A percentile compares a stretch with the other conserved stretches of the same genome.
These are phyloP conservation scores for Kwoniella sp. DNA, from an alignment of 768 basidiomycete species.

Conservation along the genomic window DNA sequence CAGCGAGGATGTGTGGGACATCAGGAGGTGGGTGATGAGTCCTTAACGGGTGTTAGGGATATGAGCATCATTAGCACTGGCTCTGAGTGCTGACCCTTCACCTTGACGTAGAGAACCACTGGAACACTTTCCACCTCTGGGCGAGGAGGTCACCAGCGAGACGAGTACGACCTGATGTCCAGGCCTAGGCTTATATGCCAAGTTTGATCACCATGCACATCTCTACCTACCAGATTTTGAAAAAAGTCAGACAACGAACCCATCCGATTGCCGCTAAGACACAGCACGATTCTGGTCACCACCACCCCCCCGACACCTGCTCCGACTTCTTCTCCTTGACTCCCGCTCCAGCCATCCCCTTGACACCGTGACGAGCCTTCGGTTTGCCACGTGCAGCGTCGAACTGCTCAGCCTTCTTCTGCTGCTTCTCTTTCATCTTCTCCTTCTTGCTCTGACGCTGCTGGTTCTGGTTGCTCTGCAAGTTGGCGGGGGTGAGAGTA, in stretches of 20 bases:
- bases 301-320: neutral
- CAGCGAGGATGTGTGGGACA: slow-evolving; percentile 93
- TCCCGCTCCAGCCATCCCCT: neutral
- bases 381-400: slow-evolving; percentile 6
- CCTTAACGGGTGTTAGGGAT: slow-evolving; percentile 2
- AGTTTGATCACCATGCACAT: neutral
- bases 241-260: too few species aligned
- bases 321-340: too few species aligned
- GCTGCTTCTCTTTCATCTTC: slow-evolving; percentile 23
- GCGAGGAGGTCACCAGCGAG: slow-evolving; percentile 20
- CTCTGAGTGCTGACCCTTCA: neutral
- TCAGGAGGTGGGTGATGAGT: slow-evolving; percentile 62
- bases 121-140: slow-evolving; percentile 54
- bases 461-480: neutral
- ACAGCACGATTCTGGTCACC: too few species aligned
- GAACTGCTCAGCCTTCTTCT: slow-evolving; percentile 14
- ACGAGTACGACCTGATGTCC: slow-evolving; percentile 8
- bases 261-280: too few species aligned
- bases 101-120: slow-evolving; percentile 55
- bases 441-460: slow-evolving; percentile 15
- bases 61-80: neutral
- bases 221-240: neutral
- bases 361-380: neutral
- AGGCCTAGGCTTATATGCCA: neutral
- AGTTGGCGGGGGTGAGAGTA: neutral